Evolutionary conservation across 106 monocot genomes (phyloP).

Genomic region (Posidonia australis): DNA sequence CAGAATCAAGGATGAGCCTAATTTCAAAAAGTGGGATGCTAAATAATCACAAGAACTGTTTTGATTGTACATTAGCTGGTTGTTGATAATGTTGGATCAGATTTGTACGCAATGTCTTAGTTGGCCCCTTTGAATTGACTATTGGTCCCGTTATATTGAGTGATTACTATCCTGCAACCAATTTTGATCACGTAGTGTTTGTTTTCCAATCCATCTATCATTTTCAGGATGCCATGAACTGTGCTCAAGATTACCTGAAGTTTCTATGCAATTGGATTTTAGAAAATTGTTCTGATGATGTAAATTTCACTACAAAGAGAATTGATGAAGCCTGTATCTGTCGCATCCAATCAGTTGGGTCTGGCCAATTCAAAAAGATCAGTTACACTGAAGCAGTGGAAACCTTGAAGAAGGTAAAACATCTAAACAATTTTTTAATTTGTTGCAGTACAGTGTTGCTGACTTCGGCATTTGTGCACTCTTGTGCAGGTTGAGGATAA

Average conservation of each 20-base stretch:
- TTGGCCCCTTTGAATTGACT: no score
- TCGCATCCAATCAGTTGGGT: slow-evolving; percentile 29
- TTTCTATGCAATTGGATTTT: slow-evolving; percentile 36
- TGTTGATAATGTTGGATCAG: no score
- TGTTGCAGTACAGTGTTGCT: neutral
- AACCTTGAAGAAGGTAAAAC: slow-evolving; percentile 42
- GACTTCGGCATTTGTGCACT: neutral
- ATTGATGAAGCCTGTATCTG: slow-evolving; percentile 31
- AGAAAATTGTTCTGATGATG: slow-evolving; percentile 40
- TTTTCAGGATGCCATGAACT: slow-evolving; percentile 61
- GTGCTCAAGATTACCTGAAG: slow-evolving; percentile 71
- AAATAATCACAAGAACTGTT: no score
- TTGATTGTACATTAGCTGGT: no score
- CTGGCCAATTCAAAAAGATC: slow-evolving; percentile 36
- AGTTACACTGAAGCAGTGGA: slow-evolving; percentile 70
- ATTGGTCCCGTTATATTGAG: no score
- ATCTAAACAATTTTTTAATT: neutral
- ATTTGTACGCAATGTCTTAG: no score
- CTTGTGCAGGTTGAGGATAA: slow-evolving; percentile 16
- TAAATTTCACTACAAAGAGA: slow-evolving; percentile 36
- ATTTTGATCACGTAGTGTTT: no score
- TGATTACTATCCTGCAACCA: no score
- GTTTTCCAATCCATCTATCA: neutral
- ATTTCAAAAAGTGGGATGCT: no score
- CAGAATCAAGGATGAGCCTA: no score